Conservation (phyloP, 2,329 filamentous ascomycete species). For the Fusarium clavum region DNA sequence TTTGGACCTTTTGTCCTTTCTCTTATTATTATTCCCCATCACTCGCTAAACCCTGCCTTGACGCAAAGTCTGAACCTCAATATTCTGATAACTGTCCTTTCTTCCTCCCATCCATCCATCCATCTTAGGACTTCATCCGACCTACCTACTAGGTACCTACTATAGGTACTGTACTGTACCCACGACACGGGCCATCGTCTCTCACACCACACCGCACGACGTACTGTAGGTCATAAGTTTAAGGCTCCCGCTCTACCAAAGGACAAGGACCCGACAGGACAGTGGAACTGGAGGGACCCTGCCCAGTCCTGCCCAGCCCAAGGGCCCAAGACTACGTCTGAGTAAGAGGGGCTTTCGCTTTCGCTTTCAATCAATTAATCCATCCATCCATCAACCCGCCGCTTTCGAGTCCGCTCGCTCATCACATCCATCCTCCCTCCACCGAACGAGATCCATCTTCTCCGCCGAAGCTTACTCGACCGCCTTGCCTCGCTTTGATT, state of each 20-base stretch:
- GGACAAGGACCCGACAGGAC: neutral
- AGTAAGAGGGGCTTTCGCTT: constrained; percentile 34
- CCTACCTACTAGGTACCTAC: neutral
- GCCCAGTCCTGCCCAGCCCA: constrained; percentile 9
- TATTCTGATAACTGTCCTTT: neutral
- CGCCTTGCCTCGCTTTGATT: constrained; percentile 20
- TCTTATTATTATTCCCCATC: constrained; percentile 18
- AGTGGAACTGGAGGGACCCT: constrained; percentile 18
- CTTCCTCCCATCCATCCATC: constrained; percentile 3
- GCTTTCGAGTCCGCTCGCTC: constrained; percentile 42
- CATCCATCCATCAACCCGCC: constrained; percentile 38
- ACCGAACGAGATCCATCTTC: constrained; percentile 38
- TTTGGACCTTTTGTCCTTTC: neutral
- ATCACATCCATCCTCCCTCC: constrained; percentile 23
- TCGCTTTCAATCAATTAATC: constrained; percentile 3
- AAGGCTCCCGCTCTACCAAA: neutral
- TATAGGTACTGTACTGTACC: neutral
- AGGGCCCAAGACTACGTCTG: constrained; percentile 1
- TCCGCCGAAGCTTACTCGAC: constrained; percentile 38
- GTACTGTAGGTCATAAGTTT: neutral
- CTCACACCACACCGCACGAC: constrained; percentile 1
- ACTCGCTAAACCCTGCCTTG: constrained; percentile 35
- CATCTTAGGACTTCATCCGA: neutral
- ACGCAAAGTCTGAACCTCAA: neutral
- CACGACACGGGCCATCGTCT: neutral